These are phyloP conservation scores for Nicotiana attenuata DNA, from an alignment of 257 asterid species.

Conservation along the genomic window DNA sequence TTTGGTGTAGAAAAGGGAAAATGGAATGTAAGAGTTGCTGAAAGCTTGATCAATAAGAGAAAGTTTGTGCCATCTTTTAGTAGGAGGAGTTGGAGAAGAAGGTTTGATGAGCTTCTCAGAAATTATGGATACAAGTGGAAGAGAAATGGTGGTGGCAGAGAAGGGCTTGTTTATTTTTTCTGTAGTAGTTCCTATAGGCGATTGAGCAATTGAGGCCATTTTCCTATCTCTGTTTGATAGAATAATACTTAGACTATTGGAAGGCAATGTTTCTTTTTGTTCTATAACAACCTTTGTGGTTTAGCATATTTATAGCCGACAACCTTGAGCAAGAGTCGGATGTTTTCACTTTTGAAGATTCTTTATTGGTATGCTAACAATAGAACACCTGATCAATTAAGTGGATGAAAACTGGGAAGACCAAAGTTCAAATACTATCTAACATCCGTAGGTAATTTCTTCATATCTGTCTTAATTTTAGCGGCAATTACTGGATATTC, in stretches of 20 bases:
- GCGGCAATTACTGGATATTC: no score
- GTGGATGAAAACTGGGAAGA: no score
- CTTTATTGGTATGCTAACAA: no score
- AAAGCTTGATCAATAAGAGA: neutral
- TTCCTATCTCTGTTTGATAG: neutral
- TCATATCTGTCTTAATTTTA: no score
- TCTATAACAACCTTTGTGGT: neutral
- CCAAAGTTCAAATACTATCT: no score
- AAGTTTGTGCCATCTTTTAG: neutral
- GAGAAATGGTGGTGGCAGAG: no score
- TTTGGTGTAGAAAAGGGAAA: constrained; percentile 3
- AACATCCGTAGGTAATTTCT: no score
- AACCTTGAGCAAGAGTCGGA: neutral
- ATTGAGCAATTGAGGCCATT: neutral
- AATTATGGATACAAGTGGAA: neutral
- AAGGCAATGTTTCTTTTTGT: neutral
- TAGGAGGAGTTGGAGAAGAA: neutral
- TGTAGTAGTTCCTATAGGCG: no score
- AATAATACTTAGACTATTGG: no score
- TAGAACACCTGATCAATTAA: no score
- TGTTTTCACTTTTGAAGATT: no score
- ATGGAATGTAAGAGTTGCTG: neutral
- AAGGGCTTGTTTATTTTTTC: no score
- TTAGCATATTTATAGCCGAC: neutral
- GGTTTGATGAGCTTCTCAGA: neutral